Conservation (phyloP, 805 yeast species). For the Lipomyces yamadae region DNA sequence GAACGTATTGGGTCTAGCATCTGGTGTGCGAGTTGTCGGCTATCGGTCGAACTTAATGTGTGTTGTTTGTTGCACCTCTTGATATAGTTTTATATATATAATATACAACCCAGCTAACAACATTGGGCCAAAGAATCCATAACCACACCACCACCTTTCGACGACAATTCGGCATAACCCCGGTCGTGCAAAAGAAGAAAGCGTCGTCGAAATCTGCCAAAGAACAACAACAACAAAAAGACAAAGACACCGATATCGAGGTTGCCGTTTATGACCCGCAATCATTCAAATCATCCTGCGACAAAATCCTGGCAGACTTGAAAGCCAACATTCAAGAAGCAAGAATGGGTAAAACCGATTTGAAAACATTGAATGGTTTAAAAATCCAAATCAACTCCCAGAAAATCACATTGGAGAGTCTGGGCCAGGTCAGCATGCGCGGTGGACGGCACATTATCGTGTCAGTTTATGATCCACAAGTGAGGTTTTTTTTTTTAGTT, state of each 20-base stretch:
- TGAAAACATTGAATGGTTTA: conserved; percentile 67
- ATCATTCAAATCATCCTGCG: conserved; percentile 53
- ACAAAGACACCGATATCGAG: conserved; percentile 22
- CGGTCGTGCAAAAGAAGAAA: neutral
- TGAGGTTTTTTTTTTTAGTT: conserved; percentile 8
- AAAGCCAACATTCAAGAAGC: conserved; percentile 62
- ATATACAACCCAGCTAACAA: no score
- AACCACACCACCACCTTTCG: neutral
- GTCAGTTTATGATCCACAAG: conserved; percentile 77
- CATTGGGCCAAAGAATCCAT: neutral
- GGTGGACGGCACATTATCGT: conserved; percentile 69
- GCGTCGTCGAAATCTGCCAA: neutral
- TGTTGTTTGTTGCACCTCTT: no score
- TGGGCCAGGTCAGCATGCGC: conserved; percentile 73
- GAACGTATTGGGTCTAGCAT: no score
- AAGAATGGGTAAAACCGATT: conserved; percentile 71
- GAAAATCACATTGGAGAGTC: conserved; percentile 42
- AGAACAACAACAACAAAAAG: conserved; percentile 10
- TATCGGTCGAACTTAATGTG: no score
- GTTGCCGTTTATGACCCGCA: conserved; percentile 42
- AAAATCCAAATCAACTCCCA: conserved; percentile 45
- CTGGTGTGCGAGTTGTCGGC: no score
- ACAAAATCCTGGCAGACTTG: conserved; percentile 57
- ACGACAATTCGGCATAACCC: conserved; percentile 1
- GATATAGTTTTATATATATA: no score